Evolutionary conservation across 2,329 filamentous ascomycete genomes (phyloP).

Genomic region (Xylariaceae sp.): DNA sequence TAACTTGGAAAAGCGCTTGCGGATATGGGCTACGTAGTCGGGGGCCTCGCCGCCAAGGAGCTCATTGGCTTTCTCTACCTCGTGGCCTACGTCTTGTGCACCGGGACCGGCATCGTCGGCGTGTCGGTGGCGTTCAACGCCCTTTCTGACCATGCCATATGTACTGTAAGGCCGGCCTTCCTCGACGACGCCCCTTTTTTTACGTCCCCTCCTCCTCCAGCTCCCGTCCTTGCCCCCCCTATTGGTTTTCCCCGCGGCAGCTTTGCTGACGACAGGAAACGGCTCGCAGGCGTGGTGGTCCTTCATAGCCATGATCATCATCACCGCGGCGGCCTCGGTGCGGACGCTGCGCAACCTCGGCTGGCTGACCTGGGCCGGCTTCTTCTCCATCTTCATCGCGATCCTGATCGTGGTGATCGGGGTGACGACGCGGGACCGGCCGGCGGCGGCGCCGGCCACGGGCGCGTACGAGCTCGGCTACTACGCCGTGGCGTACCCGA

Average conservation of each 20-base stretch:
- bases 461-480: slow-evolving; percentile 55
- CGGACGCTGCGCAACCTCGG: slow-evolving; percentile 53
- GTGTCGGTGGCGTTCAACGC: slow-evolving; percentile 53
- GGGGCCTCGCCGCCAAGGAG: slow-evolving; percentile 43
- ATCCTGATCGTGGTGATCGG: slow-evolving; percentile 52
- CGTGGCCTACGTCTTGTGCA: slow-evolving; percentile 48
- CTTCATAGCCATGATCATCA: slow-evolving; percentile 40
- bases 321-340: slow-evolving; percentile 35
- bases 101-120: slow-evolving; percentile 50
- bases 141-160: slow-evolving; percentile 47
- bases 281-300: slow-evolving; percentile 39
- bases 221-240: not conserved
- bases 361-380: slow-evolving; percentile 25
- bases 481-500: slow-evolving; percentile 45
- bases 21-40: slow-evolving; percentile 33
- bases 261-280: not conserved
- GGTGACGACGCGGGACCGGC: slow-evolving; percentile 48
- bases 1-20: slow-evolving; percentile 2
- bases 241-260: not conserved
- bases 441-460: slow-evolving; percentile 51
- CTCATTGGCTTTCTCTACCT: slow-evolving; percentile 48
- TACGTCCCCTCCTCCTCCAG: no score
- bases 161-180: slow-evolving; percentile 29
- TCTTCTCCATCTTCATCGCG: slow-evolving; percentile 44
- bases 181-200: no score